Base-by-base conservation (phyloP, 805 yeast species). In the Schizosaccharomyces cryophilus region DNA sequence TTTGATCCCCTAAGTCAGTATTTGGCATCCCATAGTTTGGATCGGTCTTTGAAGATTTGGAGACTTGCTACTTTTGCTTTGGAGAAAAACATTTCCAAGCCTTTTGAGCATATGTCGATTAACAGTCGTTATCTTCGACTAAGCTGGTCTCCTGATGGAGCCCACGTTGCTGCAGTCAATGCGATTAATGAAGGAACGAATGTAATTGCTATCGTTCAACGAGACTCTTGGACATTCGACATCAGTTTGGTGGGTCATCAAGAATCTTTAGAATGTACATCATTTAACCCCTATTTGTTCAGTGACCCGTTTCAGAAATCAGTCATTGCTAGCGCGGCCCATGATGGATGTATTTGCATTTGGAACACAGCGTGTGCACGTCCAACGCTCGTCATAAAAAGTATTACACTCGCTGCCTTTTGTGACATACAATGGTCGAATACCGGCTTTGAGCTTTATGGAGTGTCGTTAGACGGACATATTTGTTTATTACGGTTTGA, bases 1-100 rank as follows among this genome's bases (percentile, higher is more conserved):
- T 93, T 93, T 71, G 99, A 93, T 69, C 99, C 99, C 0, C 97
- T 98, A 2, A 88, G 88, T 70, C 93, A 93, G 72, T 93, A 87
- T 70, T 93, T 93, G 73, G 96, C 95, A 6, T 90, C 99, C 0
- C 60, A 56, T n/a, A 40, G 56, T 1, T 98, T 93, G 71, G 99
- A 93, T 71, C 77, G 97, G 67, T 84, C 96, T 0, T 82, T 90
- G 60, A 78, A 95, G 62, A 80, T 93, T 30, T 86, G 90, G 69
- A 80, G 82, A 62, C 77, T 81, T 13, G 79, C 84, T 4, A 83
- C 89, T 56, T 90, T 93, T 68, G 83, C 87, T 45, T 79, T 90
- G 65, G 99, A 93, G 69, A 83, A 84, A 62, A 80, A 86, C 3
- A 83, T 93, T 1, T 73, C 82, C 35, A 85, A 84, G 40, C 97